These are phyloP conservation scores for Apiotrichum sp. DNA, from an alignment of 1,284 basidiomycete species.

Conservation along the genomic window DNA sequence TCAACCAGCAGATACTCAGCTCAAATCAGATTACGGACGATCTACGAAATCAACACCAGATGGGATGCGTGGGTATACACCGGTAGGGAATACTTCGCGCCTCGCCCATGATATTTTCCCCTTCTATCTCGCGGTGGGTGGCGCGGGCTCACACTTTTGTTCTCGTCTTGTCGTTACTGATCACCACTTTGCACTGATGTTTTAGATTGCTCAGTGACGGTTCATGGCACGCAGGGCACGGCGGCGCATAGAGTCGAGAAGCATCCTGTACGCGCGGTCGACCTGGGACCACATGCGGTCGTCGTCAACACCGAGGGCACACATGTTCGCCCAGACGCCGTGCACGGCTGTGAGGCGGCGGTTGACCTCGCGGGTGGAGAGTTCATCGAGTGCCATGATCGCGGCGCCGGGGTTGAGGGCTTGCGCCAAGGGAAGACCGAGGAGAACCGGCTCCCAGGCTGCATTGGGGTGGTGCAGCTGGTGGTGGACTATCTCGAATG, in stretches of 20 bases:
- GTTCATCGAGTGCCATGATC: slow-evolving; percentile 45
- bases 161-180: no score
- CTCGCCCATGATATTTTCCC: no score
- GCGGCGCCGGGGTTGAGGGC: not conserved
- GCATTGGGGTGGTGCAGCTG: slow-evolving; percentile 22
- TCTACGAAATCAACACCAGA: no score
- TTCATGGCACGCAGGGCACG: not conserved
- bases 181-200: no score
- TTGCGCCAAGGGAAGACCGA: slow-evolving; percentile 51
- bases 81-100: no score
- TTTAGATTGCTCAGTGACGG: no score
- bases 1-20: no score
- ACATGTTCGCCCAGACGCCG: slow-evolving; percentile 66
- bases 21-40: no score
- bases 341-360: slow-evolving; percentile 48
- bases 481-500: slow-evolving; percentile 51
- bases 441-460: slow-evolving; percentile 41
- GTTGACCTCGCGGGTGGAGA: slow-evolving; percentile 57
- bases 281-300: slow-evolving; percentile 62
- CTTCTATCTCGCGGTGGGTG: no score
- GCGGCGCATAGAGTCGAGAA: slow-evolving; percentile 6
- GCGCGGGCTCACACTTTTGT: no score
- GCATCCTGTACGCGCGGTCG: slow-evolving; percentile 58
- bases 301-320: slow-evolving; percentile 61
- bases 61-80: no score